Percentiles rank a stretch among this genome's conserved stretches.
Conservation (phyloP, 257 asterid species). For the Fraxinus quadrangulata region DNA sequence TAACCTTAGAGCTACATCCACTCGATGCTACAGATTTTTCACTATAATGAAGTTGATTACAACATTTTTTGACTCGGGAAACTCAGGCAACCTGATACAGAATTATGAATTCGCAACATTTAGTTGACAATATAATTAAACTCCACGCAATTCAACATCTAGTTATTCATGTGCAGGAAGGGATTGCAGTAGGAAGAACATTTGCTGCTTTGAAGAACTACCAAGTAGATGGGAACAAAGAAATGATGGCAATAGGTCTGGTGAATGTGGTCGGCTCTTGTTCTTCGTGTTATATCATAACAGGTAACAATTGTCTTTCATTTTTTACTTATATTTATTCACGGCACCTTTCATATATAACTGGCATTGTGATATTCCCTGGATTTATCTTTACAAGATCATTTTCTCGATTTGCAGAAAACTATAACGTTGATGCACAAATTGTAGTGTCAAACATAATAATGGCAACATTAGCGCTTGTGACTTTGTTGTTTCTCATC, state of each 20-base stretch:
- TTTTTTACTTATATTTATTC: neutral
- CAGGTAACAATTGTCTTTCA: slow-evolving; percentile 43
- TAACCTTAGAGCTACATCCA: no score
- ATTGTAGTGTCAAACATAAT: slow-evolving; percentile 76
- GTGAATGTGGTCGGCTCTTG: slow-evolving; percentile 98
- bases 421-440: slow-evolving; percentile 86
- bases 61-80: no score
- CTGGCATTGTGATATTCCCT: neutral
- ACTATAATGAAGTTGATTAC: no score
- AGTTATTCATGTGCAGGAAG: slow-evolving; percentile 52
- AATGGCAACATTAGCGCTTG: slow-evolving; percentile 76
- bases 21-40: no score
- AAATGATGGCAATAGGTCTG: slow-evolving; percentile 95
- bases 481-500: slow-evolving; percentile 81
- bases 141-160: no score
- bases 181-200: slow-evolving; percentile 93
- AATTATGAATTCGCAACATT: no score
- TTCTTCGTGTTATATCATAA: slow-evolving; percentile 87
- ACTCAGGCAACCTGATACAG: no score
- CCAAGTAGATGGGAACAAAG: slow-evolving; percentile 97
- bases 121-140: no score
- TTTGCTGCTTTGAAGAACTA: slow-evolving; percentile 80
- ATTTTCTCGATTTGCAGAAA: slow-evolving; percentile 92
- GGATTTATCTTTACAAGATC: slow-evolving; percentile 51
- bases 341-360: neutral